Base-by-base conservation (phyloP, 768 basidiomycete genomes). In the Hypholoma fasciculare region DNA sequence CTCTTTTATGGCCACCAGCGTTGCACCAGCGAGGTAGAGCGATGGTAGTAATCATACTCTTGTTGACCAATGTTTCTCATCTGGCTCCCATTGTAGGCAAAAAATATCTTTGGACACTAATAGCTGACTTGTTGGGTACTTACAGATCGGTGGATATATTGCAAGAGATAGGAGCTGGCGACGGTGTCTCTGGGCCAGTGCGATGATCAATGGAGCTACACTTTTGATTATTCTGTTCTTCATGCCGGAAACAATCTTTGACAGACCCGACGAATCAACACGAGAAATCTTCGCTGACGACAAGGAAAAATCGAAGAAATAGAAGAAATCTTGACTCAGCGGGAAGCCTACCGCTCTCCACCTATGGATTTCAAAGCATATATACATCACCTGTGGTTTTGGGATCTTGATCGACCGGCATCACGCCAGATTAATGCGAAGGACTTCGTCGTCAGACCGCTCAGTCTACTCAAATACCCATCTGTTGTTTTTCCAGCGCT, bases 171-270 rank as follows among this genome's bases (percentile, higher is more conserved):
- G 66, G 14, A 74, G 73, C 14, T 74, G 76, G 74, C 65, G 76
- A 48, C 77, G 77, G 78, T 77, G 76, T 54, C 78, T 78, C 56
- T 79, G 74, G 69, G 65, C 74, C 11, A 71, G 75, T 20, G 71
- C 74, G 14, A 78, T 79, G 19, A 59, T 77, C n/a, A 74, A 78
- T 59, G 74, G 72, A 17, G 50, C 50, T 3, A 69, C 76, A 65
- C 70, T 78, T 40, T 27, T 71, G 14, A 59, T 76, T 17, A 72
- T 72, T 53, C 50, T 76, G 17, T 69, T 76, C 52, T 67, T 75
- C 30, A 69, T 78, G 62, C 78, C 78, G 8, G 78, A 80, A 62
- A 80, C 78, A 0, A 52, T 77, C 7, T 78, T 72, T 58, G 67
- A 72, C 53, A 65, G 76, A 48, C 66, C 67, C 17, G 49, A 61